These are phyloP conservation scores for Marchantia paleacea DNA, from an alignment of 225 moss, liverwort and hornwort genomes.

Conservation along the genomic window DNA sequence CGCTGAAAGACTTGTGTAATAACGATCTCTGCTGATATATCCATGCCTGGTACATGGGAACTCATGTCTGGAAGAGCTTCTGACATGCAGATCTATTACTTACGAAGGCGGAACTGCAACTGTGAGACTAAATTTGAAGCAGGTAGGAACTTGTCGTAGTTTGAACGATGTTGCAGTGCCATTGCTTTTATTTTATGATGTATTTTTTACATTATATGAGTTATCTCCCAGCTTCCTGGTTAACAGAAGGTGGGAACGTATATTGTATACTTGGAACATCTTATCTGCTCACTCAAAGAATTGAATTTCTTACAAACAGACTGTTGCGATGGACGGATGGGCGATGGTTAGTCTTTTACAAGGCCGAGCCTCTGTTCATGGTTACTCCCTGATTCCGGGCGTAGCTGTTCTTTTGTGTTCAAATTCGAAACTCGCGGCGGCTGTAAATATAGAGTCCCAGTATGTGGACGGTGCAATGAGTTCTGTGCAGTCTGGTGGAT, in stretches of 20 bases:
- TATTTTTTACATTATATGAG: no score
- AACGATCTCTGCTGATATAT: no score
- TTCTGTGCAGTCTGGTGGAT: conserved; percentile 15
- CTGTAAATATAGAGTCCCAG: conserved; percentile 61
- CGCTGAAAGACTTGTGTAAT: no score
- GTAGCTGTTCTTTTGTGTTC: conserved; percentile 79
- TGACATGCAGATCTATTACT: conserved; percentile 22
- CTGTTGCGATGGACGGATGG: conserved; percentile 74
- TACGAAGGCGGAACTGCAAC: conserved; percentile 33
- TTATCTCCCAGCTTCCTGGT: not conserved
- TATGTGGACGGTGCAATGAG: not conserved
- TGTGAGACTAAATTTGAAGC: conserved; percentile 31
- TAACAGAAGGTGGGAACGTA: no score
- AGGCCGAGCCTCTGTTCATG: conserved; percentile 77
- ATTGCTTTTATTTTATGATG: not conserved
- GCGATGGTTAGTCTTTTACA: conserved; percentile 70
- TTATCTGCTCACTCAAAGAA: not conserved
- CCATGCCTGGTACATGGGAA: not conserved
- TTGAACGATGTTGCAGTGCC: not conserved
- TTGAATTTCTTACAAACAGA: conserved; percentile 35
- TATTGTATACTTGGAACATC: not conserved
- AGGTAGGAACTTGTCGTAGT: conserved; percentile 18
- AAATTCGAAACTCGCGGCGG: conserved; percentile 74
- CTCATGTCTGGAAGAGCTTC: not conserved
- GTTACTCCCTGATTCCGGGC: conserved; percentile 62